phyloP scores from a whole-genome alignment of 192 early-diverging fungal species.

The Bifiguratus adelaidae region DNA sequence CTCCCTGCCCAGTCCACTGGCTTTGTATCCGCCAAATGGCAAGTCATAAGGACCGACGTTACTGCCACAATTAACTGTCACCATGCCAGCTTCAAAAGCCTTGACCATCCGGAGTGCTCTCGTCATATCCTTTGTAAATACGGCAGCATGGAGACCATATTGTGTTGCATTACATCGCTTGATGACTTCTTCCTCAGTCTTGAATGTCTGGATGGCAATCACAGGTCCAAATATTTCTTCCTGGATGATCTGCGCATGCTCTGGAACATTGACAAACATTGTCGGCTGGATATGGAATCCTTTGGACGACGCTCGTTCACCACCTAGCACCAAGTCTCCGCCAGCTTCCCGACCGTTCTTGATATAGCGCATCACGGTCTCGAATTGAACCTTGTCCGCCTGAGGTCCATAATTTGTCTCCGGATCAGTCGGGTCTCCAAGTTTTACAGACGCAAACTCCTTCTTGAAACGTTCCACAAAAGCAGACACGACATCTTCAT shows the following conservation, averaged over 20 bases:
- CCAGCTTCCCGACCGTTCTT: conserved; percentile 15
- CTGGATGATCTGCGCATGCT: conserved; percentile 24
- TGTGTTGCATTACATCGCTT: conserved; percentile 29
- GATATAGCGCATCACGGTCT: conserved; percentile 37
- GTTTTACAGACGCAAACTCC: conserved; percentile 23
- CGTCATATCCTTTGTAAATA: conserved; percentile 32
- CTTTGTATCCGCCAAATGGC: conserved; percentile 51
- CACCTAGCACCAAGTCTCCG: conserved; percentile 20
- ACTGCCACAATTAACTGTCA: conserved; percentile 54
- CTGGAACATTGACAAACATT: conserved; percentile 34
- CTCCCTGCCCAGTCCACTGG: conserved; percentile 49
- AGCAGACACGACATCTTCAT: conserved; percentile 48
- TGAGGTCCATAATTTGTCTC: conserved; percentile 30
- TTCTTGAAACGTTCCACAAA: conserved; percentile 41
- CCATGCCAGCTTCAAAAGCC: conserved; percentile 29
- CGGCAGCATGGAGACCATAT: conserved; percentile 41
- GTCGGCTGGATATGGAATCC: conserved; percentile 51
- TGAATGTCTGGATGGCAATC: conserved; percentile 37
- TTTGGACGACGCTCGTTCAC: conserved; percentile 7
- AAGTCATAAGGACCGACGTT: conserved; percentile 39
- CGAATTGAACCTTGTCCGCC: conserved; percentile 42
- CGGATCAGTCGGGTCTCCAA: conserved; percentile 13
- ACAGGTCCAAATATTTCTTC: conserved; percentile 56
- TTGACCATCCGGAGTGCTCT: conserved; percentile 27
- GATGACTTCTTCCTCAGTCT: conserved; percentile 33